Conservation (phyloP, 2,329 filamentous ascomycete genomes). For the Hypoxylon rubiginosum region DNA sequence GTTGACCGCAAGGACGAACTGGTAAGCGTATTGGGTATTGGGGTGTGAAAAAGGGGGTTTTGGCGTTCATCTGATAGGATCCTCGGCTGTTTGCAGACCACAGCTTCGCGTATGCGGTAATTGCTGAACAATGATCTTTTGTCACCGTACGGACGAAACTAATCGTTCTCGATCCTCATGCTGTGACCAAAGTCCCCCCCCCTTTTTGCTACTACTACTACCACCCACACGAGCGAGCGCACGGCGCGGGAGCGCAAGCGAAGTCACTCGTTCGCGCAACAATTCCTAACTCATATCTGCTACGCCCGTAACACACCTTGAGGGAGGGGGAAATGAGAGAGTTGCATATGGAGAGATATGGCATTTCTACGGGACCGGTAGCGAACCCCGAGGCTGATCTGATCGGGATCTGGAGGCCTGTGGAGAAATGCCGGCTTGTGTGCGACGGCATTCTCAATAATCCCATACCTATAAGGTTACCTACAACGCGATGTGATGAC, state of each 20-base stretch:
- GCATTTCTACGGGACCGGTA: conserved; percentile 30
- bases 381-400: conserved; percentile 34
- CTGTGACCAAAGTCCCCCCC: conserved; percentile 21
- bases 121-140: conserved; percentile 34
- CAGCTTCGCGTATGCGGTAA: conserved; percentile 37
- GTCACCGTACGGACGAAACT: conserved; percentile 25
- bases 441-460: conserved; percentile 21
- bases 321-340: no score
- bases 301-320: conserved; percentile 29
- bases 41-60: conserved; percentile 20
- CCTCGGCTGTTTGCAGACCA: conserved; percentile 36
- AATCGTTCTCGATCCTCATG: conserved; percentile 20
- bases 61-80: conserved; percentile 27
- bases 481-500: conserved; percentile 19
- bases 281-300: conserved; percentile 37
- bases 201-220: no score
- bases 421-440: conserved; percentile 28
- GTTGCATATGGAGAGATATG: conserved; percentile 10
- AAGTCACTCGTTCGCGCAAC: conserved; percentile 37
- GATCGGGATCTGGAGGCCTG: conserved; percentile 31
- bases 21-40: conserved; percentile 12
- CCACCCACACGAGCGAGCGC: conserved; percentile 28
- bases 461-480: conserved; percentile 12
- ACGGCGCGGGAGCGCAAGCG: conserved; percentile 25
- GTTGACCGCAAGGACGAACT: conserved; percentile 13